Base-by-base conservation (phyloP, 306 rosid genomes). In the Cucumis cinereus region DNA sequence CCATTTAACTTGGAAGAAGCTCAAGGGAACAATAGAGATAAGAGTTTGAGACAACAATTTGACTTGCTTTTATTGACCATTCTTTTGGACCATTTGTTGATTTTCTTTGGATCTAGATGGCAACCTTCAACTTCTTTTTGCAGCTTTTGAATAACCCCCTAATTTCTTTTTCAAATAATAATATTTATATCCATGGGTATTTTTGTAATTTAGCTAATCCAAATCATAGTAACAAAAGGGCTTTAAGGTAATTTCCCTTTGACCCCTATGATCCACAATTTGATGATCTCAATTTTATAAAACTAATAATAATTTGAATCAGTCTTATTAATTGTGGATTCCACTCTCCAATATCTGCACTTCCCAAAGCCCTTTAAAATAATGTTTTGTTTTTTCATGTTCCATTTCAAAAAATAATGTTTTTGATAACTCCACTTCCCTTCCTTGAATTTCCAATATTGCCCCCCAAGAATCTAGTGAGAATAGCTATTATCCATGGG, bases 361-460 rank as follows among this genome's bases (percentile, higher is more conserved):
- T 88, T 88, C 85, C 87, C 92, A 22, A 84, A 82, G 75, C 73
- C 66, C 81, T 84, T 84, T 74, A 84, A 20, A 58, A 79, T 81
- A 81, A 80, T 82, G 43, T 62, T 60, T 6, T 45, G 52, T 45
- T 6, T 60, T 59, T 59, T 28, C 30, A 22, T 57, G 7, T 57
- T 57, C 30, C 2, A 57, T 57, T 79, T 80, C 58, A 82, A 64
- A 57, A 57, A 30, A 79, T 79, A 79, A 79, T 80, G 49, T 52
- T 73, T 56, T 82, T 36, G 19, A 33, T 75, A 52, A 22, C 17
- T 15, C 5, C 54, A 67, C 73, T 67, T 13, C 53, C 54, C 50
- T 7, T 38, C 30, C 53, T 0, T 40, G 78, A 52, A 73, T 52
- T 55, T 57, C 77, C 72, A 76, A 19, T 43, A 64, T 57, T 67